Evolutionary conservation across 1,139 yeast species (phyloP).

Genomic region (Lodderomyces beijingensis): DNA sequence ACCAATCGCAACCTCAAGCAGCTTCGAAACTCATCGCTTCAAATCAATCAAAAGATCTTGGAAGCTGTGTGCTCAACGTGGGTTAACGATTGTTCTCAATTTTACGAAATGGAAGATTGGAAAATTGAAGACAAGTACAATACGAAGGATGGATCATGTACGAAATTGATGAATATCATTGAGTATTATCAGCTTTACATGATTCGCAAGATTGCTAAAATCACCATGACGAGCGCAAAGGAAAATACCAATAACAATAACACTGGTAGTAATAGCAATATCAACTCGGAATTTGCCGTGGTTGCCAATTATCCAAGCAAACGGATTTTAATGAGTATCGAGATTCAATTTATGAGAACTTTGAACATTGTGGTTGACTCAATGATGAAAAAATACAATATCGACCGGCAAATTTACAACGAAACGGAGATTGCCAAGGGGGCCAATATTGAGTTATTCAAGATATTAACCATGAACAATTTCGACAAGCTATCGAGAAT

Average conservation of each 20-base stretch:
- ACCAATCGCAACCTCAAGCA: constrained; percentile 36
- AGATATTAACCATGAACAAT: constrained; percentile 45
- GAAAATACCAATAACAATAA: no score
- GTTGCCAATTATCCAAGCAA: constrained; percentile 39
- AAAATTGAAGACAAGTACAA: constrained; percentile 20
- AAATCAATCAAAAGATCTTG: constrained; percentile 36
- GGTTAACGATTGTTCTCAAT: constrained; percentile 47
- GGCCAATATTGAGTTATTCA: constrained; percentile 28
- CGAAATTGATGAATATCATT: constrained; percentile 34
- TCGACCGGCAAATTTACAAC: constrained; percentile 23
- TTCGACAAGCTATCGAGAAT: constrained; percentile 34
- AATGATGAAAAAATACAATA: constrained; percentile 38
- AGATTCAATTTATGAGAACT: constrained; percentile 46
- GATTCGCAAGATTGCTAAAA: constrained; percentile 24
- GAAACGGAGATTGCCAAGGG: constrained; percentile 5
- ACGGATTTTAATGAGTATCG: constrained; percentile 38
- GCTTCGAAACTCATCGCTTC: constrained; percentile 28
- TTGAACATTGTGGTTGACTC: constrained; percentile 41
- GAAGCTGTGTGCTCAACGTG: constrained; percentile 46
- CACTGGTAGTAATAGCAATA: no score
- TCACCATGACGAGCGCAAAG: constrained; percentile 16
- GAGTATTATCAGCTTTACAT: constrained; percentile 37
- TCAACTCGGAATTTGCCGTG: constrained; percentile 21
- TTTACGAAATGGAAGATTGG: constrained; percentile 44
- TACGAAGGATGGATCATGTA: constrained; percentile 19